Evolutionary conservation across 495 filamentous ascomycete species (phyloP).

Genomic region (Cairneyella variabilis): DNA sequence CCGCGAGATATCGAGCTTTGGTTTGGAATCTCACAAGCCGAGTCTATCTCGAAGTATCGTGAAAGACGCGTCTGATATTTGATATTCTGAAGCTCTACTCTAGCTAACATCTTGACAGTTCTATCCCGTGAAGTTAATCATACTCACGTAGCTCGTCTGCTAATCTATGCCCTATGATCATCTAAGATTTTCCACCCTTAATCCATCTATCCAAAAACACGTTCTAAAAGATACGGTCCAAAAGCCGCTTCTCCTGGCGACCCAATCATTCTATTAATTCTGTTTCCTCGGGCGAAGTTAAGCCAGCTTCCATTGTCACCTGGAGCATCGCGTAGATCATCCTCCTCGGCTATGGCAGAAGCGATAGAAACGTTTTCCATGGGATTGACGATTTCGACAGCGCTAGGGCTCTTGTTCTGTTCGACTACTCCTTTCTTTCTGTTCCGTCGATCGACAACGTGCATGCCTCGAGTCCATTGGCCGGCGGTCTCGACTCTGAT

Average conservation of each 20-base stretch:
- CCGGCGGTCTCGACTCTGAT: slow-evolving; percentile 82
- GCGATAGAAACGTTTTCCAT: slow-evolving; percentile 21
- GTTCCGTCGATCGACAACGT: slow-evolving; percentile 71
- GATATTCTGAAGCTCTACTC: too few species aligned
- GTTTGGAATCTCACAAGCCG: too few species aligned
- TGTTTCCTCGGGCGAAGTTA: slow-evolving; percentile 64
- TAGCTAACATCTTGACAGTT: too few species aligned
- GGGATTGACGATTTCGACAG: slow-evolving; percentile 25
- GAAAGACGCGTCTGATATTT: too few species aligned
- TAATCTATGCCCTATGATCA: too few species aligned
- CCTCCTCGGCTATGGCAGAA: slow-evolving; percentile 36
- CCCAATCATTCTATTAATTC: slow-evolving; percentile 64
- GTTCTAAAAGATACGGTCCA: slow-evolving; percentile 43
- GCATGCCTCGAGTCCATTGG: slow-evolving; percentile 94
- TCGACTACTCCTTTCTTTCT: slow-evolving; percentile 52
- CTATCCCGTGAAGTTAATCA: too few species aligned
- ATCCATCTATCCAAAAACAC: slow-evolving; percentile 46
- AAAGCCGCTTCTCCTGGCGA: slow-evolving; percentile 52
- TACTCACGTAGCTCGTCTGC: too few species aligned
- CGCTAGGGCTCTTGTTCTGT: slow-evolving; percentile 28
- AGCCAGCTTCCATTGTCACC: slow-evolving; percentile 75
- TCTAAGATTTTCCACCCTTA: too few species aligned
- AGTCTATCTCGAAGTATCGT: too few species aligned
- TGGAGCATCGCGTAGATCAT: slow-evolving; percentile 44
- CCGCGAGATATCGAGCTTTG: too few species aligned